Evolutionary conservation across 108 stramenopile genomes (phyloP).

Genomic region (Ochromonas danica): DNA sequence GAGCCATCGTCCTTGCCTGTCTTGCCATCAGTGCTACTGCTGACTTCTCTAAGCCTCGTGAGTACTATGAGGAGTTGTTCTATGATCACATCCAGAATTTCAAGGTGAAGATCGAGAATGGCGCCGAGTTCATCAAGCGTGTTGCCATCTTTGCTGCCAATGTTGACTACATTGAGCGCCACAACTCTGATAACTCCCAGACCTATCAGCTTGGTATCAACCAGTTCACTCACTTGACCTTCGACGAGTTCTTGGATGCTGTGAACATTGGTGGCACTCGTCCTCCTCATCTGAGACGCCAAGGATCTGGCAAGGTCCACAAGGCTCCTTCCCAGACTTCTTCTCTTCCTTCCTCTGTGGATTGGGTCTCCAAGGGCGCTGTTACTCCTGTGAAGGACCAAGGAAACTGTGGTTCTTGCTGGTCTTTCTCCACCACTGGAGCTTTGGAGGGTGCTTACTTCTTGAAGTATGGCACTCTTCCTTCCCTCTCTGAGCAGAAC

Average conservation of each 20-base stretch:
- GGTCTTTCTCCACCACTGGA: slow-evolving; percentile 92
- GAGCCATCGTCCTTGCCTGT: too few species aligned
- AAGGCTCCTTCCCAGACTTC: not conserved
- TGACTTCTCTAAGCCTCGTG: too few species aligned
- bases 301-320: too few species aligned
- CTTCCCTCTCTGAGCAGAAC: slow-evolving; percentile 83
- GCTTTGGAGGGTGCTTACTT: slow-evolving; percentile 80
- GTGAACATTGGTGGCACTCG: slow-evolving; percentile 26
- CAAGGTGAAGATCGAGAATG: not conserved
- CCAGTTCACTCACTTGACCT: slow-evolving; percentile 58
- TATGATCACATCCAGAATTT: not conserved
- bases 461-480: slow-evolving; percentile 67
- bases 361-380: slow-evolving; percentile 77
- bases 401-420: slow-evolving; percentile 82
- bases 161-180: slow-evolving; percentile 48
- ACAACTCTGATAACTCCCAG: slow-evolving; percentile 36
- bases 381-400: slow-evolving; percentile 88
- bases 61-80: not conserved
- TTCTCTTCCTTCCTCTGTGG: slow-evolving; percentile 42
- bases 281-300: not conserved
- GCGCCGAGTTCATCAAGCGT: slow-evolving; percentile 9
- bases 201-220: slow-evolving; percentile 53
- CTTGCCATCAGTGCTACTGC: too few species aligned
- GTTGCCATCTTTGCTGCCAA: slow-evolving; percentile 30
- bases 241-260: slow-evolving; percentile 42